Conservation (phyloP, 2,329 filamentous ascomycete species). For the Talaromyces sp. region DNA sequence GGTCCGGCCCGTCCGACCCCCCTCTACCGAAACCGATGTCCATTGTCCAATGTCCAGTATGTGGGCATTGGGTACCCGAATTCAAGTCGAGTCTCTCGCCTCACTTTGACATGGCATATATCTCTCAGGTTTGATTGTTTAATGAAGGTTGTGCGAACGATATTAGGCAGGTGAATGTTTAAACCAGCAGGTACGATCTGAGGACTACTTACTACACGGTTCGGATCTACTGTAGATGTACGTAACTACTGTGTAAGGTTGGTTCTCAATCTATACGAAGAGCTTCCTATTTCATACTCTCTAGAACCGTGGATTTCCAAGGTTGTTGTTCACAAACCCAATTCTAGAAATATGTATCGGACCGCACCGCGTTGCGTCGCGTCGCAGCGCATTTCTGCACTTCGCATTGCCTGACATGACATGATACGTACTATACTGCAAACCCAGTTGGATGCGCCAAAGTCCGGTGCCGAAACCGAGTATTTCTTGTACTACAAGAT, state of each 20-base stretch:
- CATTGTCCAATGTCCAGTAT: no score
- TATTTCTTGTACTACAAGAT: not conserved
- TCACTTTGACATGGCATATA: not conserved
- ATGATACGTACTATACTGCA: not conserved
- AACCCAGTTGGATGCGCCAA: no score
- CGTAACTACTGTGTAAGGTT: no score
- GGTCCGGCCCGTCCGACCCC: not conserved
- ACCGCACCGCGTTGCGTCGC: not conserved
- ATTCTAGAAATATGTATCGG: not conserved
- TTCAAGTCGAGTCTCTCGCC: not conserved
- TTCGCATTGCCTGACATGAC: not conserved
- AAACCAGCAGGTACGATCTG: not conserved
- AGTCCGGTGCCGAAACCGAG: not conserved
- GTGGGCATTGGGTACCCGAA: not conserved
- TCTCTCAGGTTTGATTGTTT: not conserved
- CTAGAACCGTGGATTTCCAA: not conserved
- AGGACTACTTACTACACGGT: not conserved
- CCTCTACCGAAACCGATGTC: not conserved
- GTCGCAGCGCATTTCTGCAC: no score
- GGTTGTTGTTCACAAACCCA: not conserved
- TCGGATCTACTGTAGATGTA: not conserved
- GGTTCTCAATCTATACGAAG: not conserved
- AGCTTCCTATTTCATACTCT: not conserved
- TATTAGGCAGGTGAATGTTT: not conserved
- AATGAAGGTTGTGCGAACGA: not conserved